Base-by-base conservation (phyloP, 2,329 filamentous ascomycete genomes). In the Ophiostoma perfectum region DNA sequence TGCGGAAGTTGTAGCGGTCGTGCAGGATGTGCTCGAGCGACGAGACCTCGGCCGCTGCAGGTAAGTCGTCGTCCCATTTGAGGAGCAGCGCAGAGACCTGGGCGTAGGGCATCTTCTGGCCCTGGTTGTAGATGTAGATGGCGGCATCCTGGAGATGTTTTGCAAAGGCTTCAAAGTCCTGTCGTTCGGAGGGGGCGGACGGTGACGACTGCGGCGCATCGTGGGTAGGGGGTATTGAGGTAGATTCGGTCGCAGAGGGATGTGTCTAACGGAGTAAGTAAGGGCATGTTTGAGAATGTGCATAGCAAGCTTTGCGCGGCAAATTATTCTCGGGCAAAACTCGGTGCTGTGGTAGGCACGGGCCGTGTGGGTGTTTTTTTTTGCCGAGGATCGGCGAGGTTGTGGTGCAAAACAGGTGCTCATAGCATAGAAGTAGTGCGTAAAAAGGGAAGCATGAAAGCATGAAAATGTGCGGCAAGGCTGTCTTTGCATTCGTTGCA, bases 101-200 rank as follows among this genome's bases (percentile, higher is more conserved):
- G 18, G 79, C 81, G 72, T 89, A 88, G 38, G 82, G 82, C 3
- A 81, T 80, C 69, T 81, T 82, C 74, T 88, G 84, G 63, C 84
- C 85, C 77, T 88, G 86, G 71, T 84, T 82, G 75, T 88, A 85
- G 72, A 89, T 88, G 73, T 88, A 80, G 83, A 88, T 88, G 72
- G 87, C 86, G 65, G 86, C 87, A 81, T 89, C 87, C 75, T 89
- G 87, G 62, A 89, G 81, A 78, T 89, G 87, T 64, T 86, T 83
- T 70, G 86, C 87, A 75, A 89, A 89, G 67, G 85, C 83, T 76
- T 89, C 87, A 77, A 89, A 89, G 73, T 88, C 86, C 77, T 86
- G 82, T 72, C 84, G 82, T 73, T 86, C 75, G 38, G 74, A 63
- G 2, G 39, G 16, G 39, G 38, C 36, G 58, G 47, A 55, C 27